Conservation (phyloP, 1,139 yeast species). For the Nakaseomyces nivariensis region DNA sequence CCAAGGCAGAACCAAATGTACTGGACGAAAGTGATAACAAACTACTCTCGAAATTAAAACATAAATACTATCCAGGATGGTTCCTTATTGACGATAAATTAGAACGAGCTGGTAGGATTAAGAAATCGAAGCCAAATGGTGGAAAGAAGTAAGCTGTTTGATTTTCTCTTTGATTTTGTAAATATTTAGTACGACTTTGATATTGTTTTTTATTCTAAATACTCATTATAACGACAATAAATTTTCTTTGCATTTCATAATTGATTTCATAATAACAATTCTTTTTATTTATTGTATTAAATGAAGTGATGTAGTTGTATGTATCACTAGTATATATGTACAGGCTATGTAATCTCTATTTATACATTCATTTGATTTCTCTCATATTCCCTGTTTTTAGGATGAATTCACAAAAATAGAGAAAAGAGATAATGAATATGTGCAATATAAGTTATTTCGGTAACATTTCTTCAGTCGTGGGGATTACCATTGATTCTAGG, state of each 20-base stretch:
- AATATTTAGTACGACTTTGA: not conserved
- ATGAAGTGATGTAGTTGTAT: too few species aligned
- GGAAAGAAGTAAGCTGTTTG: not conserved
- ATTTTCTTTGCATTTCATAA: not conserved
- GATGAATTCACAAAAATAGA: not conserved
- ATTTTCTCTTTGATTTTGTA: not conserved
- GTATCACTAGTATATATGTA: not conserved
- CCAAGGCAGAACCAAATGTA: slow-evolving; percentile 1
- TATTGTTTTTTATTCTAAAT: not conserved
- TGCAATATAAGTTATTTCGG: not conserved
- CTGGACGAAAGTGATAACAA: not conserved
- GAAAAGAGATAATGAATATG: not conserved
- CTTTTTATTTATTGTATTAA: too few species aligned
- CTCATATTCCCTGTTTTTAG: too few species aligned
- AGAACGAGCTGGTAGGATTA: slow-evolving; percentile 29
- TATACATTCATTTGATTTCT: not conserved
- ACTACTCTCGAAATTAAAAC: slow-evolving; percentile 2
- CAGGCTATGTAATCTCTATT: not conserved
- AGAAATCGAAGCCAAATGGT: slow-evolving; percentile 1
- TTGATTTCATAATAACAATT: too few species aligned
- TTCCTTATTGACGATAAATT: slow-evolving; percentile 22
- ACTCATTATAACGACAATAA: not conserved
- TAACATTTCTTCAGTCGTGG: slow-evolving; percentile 41
- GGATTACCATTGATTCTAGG: slow-evolving; percentile 69
- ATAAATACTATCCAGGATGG: slow-evolving; percentile 29